A percentile compares a stretch with the other conserved stretches of the same genome.
These are phyloP conservation scores for Scheffersomyces cryptocercus DNA, from an alignment of 1,139 yeast species.

Conservation along the genomic window DNA sequence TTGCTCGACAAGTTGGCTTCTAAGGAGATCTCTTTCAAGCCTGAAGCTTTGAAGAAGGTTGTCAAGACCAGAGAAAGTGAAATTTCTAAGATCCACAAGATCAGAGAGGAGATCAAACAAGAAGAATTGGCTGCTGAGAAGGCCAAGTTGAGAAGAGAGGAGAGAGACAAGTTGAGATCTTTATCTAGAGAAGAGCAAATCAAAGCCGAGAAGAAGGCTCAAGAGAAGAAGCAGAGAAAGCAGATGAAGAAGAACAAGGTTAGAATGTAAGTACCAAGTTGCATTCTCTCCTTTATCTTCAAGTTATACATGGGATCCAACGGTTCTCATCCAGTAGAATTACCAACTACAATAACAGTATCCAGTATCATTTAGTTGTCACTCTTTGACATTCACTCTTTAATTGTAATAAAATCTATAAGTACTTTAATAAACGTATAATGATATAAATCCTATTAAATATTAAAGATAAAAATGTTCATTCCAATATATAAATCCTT, in stretches of 20 bases:
- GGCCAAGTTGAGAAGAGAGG: constrained; percentile 67
- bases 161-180: constrained; percentile 54
- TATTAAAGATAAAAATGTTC: too few species aligned
- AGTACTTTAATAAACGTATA: too few species aligned
- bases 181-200: constrained; percentile 73
- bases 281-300: background rate
- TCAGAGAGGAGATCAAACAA: constrained; percentile 59
- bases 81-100: constrained; percentile 56
- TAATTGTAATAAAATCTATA: background rate
- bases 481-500: too few species aligned
- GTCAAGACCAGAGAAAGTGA: constrained; percentile 75
- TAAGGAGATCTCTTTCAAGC: constrained; percentile 48
- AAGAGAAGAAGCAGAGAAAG: constrained; percentile 45
- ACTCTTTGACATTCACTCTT: background rate
- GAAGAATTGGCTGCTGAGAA: constrained; percentile 70
- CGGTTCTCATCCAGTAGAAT: background rate
- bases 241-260: constrained; percentile 43
- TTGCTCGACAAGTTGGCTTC: constrained; percentile 54
- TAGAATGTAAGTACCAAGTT: constrained; percentile 26
- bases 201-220: constrained; percentile 68
- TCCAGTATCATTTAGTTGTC: background rate
- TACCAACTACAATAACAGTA: background rate
- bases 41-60: constrained; percentile 76
- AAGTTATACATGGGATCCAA: background rate
- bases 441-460: too few species aligned